Conservation (phyloP, 2,329 filamentous ascomycete genomes). For the Talaromyces sp. region DNA sequence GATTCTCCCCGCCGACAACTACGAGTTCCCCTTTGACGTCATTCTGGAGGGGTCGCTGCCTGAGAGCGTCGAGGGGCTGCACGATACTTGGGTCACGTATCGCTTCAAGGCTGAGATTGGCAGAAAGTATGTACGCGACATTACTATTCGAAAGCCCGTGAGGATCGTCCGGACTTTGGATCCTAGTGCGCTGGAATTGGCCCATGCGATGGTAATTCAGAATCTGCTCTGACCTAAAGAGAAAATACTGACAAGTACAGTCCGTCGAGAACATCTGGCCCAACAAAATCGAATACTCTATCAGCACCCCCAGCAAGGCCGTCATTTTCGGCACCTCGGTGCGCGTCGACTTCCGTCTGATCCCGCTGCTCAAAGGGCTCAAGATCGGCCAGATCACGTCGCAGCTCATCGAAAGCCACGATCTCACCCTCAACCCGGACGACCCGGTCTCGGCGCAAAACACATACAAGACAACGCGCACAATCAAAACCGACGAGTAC, state of each 20-base stretch:
- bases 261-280: conserved; percentile 95
- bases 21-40: conserved; percentile 76
- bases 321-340: conserved; percentile 89
- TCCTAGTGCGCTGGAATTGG: conserved; percentile 67
- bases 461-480: conserved; percentile 58
- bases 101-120: conserved; percentile 86
- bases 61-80: conserved; percentile 87
- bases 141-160: conserved; percentile 72
- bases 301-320: conserved; percentile 88
- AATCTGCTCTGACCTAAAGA: background rate
- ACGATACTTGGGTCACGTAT: conserved; percentile 83
- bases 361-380: conserved; percentile 82
- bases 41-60: conserved; percentile 63
- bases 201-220: conserved; percentile 69
- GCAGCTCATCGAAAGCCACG: conserved; percentile 73
- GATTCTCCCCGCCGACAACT: conserved; percentile 67
- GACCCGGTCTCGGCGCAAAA: conserved; percentile 32
- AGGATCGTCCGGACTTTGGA: conserved; percentile 74
- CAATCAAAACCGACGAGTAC: conserved; percentile 63
- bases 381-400: conserved; percentile 77
- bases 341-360: conserved; percentile 77
- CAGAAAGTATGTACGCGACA: conserved; percentile 82
- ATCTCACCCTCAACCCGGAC: conserved; percentile 53
- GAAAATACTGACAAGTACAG: conserved; percentile 22
- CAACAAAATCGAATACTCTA: conserved; percentile 94